Conservation (phyloP, 768 basidiomycete genomes). For the Cyclocybe cylindracea region DNA sequence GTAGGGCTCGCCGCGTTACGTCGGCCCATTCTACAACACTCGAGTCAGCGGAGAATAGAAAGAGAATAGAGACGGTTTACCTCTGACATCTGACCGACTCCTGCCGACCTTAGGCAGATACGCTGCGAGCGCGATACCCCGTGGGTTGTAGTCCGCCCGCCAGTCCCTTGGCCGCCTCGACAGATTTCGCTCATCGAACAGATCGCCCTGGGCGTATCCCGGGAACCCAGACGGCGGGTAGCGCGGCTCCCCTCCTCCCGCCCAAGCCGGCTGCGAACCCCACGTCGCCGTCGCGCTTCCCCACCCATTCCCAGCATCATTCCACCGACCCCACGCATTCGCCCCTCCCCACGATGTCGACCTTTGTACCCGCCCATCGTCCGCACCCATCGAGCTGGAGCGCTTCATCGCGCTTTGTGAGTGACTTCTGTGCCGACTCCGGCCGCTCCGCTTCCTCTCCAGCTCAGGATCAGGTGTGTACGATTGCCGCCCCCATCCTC, state of each 20-base stretch:
- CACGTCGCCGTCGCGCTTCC: no score
- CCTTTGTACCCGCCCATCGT: slow-evolving; percentile 14
- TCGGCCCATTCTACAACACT: slow-evolving; percentile 27
- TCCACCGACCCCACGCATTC: background rate
- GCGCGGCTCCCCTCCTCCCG: background rate
- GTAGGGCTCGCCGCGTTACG: slow-evolving; percentile 26
- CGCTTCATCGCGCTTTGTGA: slow-evolving; percentile 10
- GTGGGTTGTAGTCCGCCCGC: slow-evolving; percentile 38
- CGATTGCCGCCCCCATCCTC: background rate
- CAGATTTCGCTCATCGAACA: slow-evolving; percentile 33
- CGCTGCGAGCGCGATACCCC: slow-evolving; percentile 23
- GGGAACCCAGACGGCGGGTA: slow-evolving; percentile 9
- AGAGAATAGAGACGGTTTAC: slow-evolving; percentile 16
- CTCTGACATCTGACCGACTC: slow-evolving; percentile 32
- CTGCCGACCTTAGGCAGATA: slow-evolving; percentile 28
- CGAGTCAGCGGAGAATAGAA: background rate
- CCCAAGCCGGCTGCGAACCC: background rate
- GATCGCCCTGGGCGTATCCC: slow-evolving; percentile 24
- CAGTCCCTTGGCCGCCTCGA: slow-evolving; percentile 43
- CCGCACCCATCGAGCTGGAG: slow-evolving; percentile 14
- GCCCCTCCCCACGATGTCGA: slow-evolving; percentile 17
- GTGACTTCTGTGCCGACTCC: background rate
- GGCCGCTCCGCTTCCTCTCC: slow-evolving; percentile 10
- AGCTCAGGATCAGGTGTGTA: slow-evolving; percentile 6
- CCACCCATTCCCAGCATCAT: no score